A percentile compares a stretch with the other conserved stretches of the same genome.
These are phyloP conservation scores for Cryptosporidium meleagridis DNA, from an alignment of 169 alveolate species.

Conservation along the genomic window DNA sequence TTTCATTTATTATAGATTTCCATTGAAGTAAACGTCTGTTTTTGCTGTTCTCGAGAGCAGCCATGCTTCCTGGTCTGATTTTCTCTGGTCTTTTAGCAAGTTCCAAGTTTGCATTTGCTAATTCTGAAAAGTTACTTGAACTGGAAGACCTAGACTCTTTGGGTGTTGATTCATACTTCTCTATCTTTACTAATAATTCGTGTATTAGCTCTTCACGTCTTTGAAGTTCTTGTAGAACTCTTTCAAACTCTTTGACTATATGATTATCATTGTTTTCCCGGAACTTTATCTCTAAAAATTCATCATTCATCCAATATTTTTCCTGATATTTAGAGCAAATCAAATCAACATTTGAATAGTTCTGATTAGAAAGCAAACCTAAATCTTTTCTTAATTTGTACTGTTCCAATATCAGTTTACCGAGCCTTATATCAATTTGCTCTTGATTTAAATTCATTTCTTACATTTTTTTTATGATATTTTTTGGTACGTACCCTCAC, in stretches of 20 bases:
- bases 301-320: not conserved
- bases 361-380: not conserved
- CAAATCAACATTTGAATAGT: not conserved
- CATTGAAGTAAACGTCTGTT: not conserved
- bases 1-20: conserved; percentile 35
- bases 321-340: conserved; percentile 41
- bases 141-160: not conserved
- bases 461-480: not conserved
- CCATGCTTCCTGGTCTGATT: not conserved
- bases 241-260: conserved; percentile 26
- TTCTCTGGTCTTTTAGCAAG: not conserved
- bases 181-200: conserved; percentile 39
- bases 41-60: not conserved
- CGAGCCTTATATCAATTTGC: conserved; percentile 7
- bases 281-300: not conserved
- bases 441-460: conserved; percentile 11
- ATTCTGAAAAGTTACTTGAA: not conserved
- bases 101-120: not conserved
- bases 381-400: conserved; percentile 34
- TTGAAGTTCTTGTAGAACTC: conserved; percentile 54
- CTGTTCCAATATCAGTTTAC: conserved; percentile 36
- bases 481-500: not conserved
- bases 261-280: not conserved
- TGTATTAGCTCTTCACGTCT: conserved; percentile 65
- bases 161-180: conserved; percentile 21